phyloP scores from a whole-genome alignment of 495 filamentous ascomycete species.

The Sordaria brevicollis region DNA sequence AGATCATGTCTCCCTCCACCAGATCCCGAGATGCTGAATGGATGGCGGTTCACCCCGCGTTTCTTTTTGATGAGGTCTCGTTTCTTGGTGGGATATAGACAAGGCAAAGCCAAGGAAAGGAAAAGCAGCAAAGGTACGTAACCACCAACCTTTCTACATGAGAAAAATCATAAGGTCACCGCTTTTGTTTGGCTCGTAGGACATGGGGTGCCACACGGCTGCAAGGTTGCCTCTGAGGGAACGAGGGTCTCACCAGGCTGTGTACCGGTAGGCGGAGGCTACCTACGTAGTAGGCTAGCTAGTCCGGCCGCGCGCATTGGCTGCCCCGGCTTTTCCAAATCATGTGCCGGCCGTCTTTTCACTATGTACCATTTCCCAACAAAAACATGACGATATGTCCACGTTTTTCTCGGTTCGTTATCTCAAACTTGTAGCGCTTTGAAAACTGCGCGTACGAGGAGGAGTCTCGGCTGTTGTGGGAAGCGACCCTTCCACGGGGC shows the following conservation, averaged over 20 bases:
- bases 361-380: neutral
- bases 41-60: neutral
- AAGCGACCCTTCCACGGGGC: neutral
- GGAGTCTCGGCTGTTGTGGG: neutral
- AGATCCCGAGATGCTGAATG: neutral
- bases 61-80: neutral
- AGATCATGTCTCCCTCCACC: neutral
- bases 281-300: neutral
- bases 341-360: neutral
- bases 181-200: neutral
- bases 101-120: neutral
- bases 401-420: neutral
- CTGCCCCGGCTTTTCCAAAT: neutral
- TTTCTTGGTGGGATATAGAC: neutral
- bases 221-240: constrained; percentile 8
- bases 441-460: neutral
- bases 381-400: neutral
- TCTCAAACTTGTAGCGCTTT: neutral
- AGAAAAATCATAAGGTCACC: neutral
- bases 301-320: constrained; percentile 3
- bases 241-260: constrained; percentile 10
- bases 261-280: constrained; percentile 2
- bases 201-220: constrained; percentile 11
- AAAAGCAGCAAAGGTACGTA: neutral
- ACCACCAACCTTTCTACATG: neutral